phyloP scores from a whole-genome alignment of 805 yeast genomes.

The Groenewaldozyma tartarivorans region DNA sequence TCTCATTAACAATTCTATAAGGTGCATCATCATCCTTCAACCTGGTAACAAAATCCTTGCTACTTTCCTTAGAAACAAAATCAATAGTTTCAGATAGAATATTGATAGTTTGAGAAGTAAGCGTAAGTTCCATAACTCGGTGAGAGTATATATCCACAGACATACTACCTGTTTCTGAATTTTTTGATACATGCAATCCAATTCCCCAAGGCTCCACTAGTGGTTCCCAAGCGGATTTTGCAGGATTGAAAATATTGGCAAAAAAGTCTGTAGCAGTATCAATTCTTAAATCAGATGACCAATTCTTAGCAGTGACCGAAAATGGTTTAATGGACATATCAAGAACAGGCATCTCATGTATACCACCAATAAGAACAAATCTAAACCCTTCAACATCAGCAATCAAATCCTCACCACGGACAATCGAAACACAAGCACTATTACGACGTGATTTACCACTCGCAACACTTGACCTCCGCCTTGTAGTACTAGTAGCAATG shows the following conservation, averaged over 20 bases:
- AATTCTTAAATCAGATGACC: slow-evolving; percentile 80
- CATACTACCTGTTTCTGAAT: slow-evolving; percentile 35
- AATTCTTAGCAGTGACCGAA: slow-evolving; percentile 56
- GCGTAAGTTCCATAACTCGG: slow-evolving; percentile 65
- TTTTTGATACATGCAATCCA: slow-evolving; percentile 54
- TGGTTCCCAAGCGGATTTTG: slow-evolving; percentile 88
- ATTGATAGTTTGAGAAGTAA: slow-evolving; percentile 76
- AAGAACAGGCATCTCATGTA: slow-evolving; percentile 80
- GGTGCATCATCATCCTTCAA: slow-evolving; percentile 78
- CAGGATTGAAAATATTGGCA: slow-evolving; percentile 74
- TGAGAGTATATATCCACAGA: slow-evolving; percentile 65
- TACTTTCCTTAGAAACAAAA: slow-evolving; percentile 26
- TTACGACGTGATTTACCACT: neutral
- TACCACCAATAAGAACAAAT: slow-evolving; percentile 78
- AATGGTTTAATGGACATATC: slow-evolving; percentile 72
- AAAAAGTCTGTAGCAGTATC: slow-evolving; percentile 55
- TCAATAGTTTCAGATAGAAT: slow-evolving; percentile 60
- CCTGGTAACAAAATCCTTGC: slow-evolving; percentile 26
- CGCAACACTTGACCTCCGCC: neutral
- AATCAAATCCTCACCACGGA: slow-evolving; percentile 60
- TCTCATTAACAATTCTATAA: slow-evolving; percentile 68
- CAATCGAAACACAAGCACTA: slow-evolving; percentile 25
- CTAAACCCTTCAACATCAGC: slow-evolving; percentile 70
- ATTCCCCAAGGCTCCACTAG: slow-evolving; percentile 81
- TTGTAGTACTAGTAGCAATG: slow-evolving; percentile 1